Evolutionary conservation across 1,284 basidiomycete species (phyloP).

Genomic region (Papiliotrema nemorosa): DNA sequence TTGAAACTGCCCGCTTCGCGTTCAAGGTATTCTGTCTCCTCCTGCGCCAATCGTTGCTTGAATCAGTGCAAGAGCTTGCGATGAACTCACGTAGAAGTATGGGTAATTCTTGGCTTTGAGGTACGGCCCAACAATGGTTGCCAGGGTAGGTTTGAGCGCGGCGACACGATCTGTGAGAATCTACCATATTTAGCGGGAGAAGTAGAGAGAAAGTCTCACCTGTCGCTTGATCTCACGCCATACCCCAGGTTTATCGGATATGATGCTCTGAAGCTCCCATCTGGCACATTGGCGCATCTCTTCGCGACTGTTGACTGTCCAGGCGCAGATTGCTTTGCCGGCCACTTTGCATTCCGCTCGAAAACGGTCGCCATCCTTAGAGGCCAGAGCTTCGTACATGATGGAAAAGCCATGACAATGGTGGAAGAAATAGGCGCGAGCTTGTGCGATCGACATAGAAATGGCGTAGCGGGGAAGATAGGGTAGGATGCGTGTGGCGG

Average conservation of each 20-base stretch:
- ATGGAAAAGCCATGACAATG: slow-evolving; percentile 86
- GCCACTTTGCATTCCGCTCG: slow-evolving; percentile 69
- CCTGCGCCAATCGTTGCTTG: slow-evolving; percentile 28
- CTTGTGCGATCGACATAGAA: slow-evolving; percentile 60
- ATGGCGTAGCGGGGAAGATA: slow-evolving; percentile 84
- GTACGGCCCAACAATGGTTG: slow-evolving; percentile 30
- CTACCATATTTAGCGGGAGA: slow-evolving; percentile 5
- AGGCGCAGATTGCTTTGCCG: slow-evolving; percentile 86
- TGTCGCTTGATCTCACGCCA: slow-evolving; percentile 39
- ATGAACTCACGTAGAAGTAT: slow-evolving; percentile 26
- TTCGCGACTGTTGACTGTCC: slow-evolving; percentile 89
- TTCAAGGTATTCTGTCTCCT: slow-evolving; percentile 47
- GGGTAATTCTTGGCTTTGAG: slow-evolving; percentile 35
- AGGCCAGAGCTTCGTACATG: slow-evolving; percentile 70
- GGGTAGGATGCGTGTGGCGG: slow-evolving; percentile 71
- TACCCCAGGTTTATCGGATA: slow-evolving; percentile 65
- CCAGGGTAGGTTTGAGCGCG: slow-evolving; percentile 29
- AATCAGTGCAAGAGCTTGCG: neutral
- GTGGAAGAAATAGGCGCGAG: slow-evolving; percentile 85
- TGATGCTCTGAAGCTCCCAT: slow-evolving; percentile 85
- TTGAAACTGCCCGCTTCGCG: slow-evolving; percentile 44
- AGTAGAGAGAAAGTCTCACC: slow-evolving; percentile 19
- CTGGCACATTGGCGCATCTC: slow-evolving; percentile 95
- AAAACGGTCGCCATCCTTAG: slow-evolving; percentile 66
- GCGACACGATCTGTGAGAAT: slow-evolving; percentile 25